Percentiles rank a stretch among this genome's conserved stretches.
Evolutionary conservation across 345 rosid genomes (phyloP).

Genomic region (Populus ilicifolia): DNA sequence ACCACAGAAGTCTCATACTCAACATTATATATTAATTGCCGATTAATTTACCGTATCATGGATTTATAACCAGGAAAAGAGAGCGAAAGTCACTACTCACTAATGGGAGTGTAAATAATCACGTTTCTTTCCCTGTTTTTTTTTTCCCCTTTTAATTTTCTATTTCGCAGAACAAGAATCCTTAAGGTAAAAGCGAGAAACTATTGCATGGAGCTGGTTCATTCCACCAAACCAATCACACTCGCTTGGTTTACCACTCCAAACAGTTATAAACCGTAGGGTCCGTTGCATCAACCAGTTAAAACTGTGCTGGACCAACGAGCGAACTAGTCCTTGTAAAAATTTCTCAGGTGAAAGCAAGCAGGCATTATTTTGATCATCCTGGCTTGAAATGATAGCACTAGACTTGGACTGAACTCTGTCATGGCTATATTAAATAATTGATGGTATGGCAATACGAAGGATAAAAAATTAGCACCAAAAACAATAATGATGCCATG

Average conservation of each 20-base stretch:
- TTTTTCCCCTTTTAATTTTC: neutral
- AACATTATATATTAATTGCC: too few species aligned
- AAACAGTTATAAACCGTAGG: neutral
- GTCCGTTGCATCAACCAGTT: neutral
- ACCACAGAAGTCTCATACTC: neutral
- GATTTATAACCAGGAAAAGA: neutral
- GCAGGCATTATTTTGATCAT: neutral
- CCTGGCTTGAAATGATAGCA: neutral
- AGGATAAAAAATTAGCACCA: too few species aligned
- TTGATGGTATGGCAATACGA: neutral
- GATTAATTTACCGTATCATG: neutral
- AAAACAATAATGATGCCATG: too few species aligned
- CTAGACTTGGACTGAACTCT: neutral
- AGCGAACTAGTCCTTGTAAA: neutral
- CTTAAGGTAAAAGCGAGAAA: neutral
- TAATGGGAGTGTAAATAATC: neutral
- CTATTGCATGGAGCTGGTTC: neutral
- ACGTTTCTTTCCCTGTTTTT: neutral
- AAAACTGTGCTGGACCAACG: neutral
- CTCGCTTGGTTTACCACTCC: neutral
- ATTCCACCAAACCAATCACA: neutral
- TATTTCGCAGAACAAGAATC: neutral
- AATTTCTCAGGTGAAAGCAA: neutral
- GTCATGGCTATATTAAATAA: neutral
- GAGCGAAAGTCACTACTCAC: neutral